These are phyloP conservation scores for Lasiodiplodia hormozganensis DNA, from an alignment of 2,329 filamentous ascomycete species.

Conservation along the genomic window DNA sequence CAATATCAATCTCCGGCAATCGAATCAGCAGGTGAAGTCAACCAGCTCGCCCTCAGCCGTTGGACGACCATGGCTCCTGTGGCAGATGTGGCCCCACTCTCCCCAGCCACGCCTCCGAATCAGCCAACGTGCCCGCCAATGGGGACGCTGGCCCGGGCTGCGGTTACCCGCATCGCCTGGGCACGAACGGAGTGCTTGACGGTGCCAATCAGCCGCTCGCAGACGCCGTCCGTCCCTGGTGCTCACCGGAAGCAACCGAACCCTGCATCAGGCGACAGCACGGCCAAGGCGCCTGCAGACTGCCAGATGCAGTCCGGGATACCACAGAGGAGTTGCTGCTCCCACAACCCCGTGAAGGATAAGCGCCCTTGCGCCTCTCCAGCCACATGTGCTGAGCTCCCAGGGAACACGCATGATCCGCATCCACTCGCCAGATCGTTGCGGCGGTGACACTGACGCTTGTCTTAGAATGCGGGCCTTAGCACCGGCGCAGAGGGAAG, in stretches of 20 bases:
- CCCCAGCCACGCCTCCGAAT: constrained; percentile 11
- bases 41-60: constrained; percentile 20
- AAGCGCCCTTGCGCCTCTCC: constrained; percentile 26
- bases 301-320: constrained; percentile 25
- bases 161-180: constrained; percentile 25
- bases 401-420: constrained; percentile 25
- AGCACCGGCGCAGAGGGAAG: constrained; percentile 26
- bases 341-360: constrained; percentile 18
- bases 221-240: constrained; percentile 27
- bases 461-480: constrained; percentile 29
- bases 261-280: constrained; percentile 26
- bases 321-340: constrained; percentile 7
- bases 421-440: constrained; percentile 27
- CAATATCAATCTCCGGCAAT: constrained; percentile 5
- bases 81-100: constrained; percentile 3
- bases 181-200: constrained; percentile 24
- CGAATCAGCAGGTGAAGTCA: constrained; percentile 6
- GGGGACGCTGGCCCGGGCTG: constrained; percentile 5
- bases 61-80: constrained; percentile 17
- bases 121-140: constrained; percentile 18
- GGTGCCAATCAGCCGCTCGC: constrained; percentile 29
- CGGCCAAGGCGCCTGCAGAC: constrained; percentile 25
- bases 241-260: constrained; percentile 30
- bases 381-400: constrained; percentile 26
- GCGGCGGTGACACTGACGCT: constrained; percentile 27